Evolutionary conservation across 331 rosid species (phyloP).

Genomic region (Acacia concinna): DNA sequence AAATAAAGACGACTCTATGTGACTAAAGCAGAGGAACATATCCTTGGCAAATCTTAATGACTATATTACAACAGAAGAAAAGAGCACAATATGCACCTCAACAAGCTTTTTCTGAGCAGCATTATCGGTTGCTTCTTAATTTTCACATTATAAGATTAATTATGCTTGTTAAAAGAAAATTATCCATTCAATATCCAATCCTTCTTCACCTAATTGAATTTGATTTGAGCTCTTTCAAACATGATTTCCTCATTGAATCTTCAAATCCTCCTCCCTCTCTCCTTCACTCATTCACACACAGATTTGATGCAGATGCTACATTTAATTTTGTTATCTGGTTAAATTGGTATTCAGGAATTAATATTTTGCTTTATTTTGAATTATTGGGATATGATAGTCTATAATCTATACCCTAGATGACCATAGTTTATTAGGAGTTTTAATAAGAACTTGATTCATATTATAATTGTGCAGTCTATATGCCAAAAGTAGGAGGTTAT

Average conservation of each 20-base stretch:
- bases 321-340: background rate
- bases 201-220: background rate
- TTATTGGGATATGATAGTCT: background rate
- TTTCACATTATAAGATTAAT: background rate
- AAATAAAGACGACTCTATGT: conserved; percentile 16
- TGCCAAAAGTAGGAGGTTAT: background rate
- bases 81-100: background rate
- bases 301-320: background rate
- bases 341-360: background rate
- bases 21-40: conserved; percentile 2
- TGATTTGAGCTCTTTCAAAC: background rate
- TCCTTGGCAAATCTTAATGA: conserved; percentile 15
- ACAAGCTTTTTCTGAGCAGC: conserved; percentile 14
- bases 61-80: conserved; percentile 14
- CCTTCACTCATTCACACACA: background rate
- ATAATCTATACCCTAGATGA: background rate
- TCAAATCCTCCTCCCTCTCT: background rate
- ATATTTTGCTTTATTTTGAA: background rate
- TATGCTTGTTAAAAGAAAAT: background rate
- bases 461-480: background rate
- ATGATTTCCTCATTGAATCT: conserved; percentile 7
- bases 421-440: background rate
- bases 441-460: background rate
- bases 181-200: background rate
- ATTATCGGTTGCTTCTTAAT: background rate